Percentiles rank a stretch among this genome's conserved stretches.
phyloP scores from a whole-genome alignment of 192 early-diverging fungal species.

The Umbelopsis isabellina region DNA sequence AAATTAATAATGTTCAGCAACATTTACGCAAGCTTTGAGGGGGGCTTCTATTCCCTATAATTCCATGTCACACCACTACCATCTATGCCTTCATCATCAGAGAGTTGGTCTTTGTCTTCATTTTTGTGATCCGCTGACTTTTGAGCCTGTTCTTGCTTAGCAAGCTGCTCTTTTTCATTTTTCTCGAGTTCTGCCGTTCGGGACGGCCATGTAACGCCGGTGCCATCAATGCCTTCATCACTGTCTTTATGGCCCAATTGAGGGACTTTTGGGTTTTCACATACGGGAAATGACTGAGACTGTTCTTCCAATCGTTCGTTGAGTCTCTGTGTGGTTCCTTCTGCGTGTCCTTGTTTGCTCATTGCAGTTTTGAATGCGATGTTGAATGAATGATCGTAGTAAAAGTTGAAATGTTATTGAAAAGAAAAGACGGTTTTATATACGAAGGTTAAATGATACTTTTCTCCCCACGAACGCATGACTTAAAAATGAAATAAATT shows the following conservation, averaged over 20 bases:
- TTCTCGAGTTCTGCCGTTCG: neutral
- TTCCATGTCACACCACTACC: neutral
- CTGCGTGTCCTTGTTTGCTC: neutral
- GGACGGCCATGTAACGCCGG: neutral
- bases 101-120: neutral
- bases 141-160: neutral
- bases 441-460: too few species aligned
- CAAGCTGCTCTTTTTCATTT: neutral
- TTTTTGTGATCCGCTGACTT: neutral
- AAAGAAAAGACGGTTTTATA: too few species aligned
- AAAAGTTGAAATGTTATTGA: neutral
- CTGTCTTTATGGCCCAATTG: neutral
- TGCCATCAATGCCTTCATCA: constrained; percentile 11
- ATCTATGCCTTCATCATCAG: constrained; percentile 4
- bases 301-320: neutral
- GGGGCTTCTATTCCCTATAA: neutral
- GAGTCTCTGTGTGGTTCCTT: constrained; percentile 4
- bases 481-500: too few species aligned
- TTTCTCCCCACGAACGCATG: too few species aligned
- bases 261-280: neutral
- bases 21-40: too few species aligned
- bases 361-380: neutral
- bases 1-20: too few species aligned
- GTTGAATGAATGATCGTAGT: neutral
- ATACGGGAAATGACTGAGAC: neutral